Conservation (phyloP, 2,329 filamentous ascomycete species). For the Fusarium acutatum region DNA sequence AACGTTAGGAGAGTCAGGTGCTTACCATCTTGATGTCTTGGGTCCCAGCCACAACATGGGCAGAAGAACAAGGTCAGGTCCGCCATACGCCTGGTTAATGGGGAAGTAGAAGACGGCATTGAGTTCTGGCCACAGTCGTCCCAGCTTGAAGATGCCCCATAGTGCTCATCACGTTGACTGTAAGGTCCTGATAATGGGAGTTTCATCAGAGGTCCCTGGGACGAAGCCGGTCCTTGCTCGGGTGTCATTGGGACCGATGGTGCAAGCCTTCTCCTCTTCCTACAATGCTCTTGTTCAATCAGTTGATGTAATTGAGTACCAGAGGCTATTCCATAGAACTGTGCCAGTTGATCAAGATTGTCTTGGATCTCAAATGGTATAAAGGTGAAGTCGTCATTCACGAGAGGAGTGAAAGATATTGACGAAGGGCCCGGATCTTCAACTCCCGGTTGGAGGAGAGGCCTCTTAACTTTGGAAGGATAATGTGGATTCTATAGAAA, state of each 20-base stretch:
- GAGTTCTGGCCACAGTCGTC: conserved; percentile 29
- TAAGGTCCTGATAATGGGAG: conserved; percentile 31
- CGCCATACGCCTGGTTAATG: conserved; percentile 43
- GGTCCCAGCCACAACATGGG: conserved; percentile 44
- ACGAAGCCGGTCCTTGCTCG: conserved; percentile 30
- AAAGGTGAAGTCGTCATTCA: conserved; percentile 36
- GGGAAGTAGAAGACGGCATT: conserved; percentile 37
- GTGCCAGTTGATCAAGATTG: conserved; percentile 42
- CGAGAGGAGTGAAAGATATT: conserved; percentile 29
- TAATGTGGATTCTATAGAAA: conserved; percentile 45
- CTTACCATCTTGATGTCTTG: conserved; percentile 46
- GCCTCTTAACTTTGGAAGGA: conserved; percentile 42
- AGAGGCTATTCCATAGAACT: conserved; percentile 45
- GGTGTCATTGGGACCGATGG: conserved; percentile 46
- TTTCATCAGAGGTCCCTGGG: conserved; percentile 47
- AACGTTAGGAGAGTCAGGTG: background rate
- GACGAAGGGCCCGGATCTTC: conserved; percentile 36
- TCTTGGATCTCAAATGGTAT: conserved; percentile 40
- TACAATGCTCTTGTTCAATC: conserved; percentile 37
- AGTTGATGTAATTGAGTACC: conserved; percentile 44
- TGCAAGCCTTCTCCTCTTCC: conserved; percentile 46
- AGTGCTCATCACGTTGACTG: conserved; percentile 35
- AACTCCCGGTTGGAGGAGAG: conserved; percentile 39
- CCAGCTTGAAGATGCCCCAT: conserved; percentile 35
- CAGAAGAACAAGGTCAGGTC: conserved; percentile 43